Percentiles rank a stretch among this genome's conserved stretches.
Conservation (phyloP, 257 asterid species). For the Marsdenia floribunda region DNA sequence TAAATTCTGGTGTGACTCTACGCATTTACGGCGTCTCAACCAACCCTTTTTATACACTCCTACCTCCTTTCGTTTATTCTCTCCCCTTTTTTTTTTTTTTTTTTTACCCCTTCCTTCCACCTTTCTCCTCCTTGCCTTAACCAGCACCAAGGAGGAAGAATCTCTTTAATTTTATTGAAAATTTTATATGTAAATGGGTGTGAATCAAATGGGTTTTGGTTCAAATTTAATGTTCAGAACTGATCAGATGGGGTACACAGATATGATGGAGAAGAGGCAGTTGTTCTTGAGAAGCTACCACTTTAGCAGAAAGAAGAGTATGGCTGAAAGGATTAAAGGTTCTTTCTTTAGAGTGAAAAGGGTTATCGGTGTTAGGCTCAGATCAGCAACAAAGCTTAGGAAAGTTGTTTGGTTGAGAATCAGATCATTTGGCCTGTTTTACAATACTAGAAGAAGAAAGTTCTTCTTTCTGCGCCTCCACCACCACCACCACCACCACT, state of each 20-base stretch:
- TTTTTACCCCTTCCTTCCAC: too few species aligned
- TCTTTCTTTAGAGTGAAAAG: slow-evolving; percentile 49
- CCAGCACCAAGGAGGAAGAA: neutral
- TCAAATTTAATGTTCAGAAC: slow-evolving; percentile 29
- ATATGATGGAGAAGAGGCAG: slow-evolving; percentile 68
- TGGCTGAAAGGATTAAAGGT: slow-evolving; percentile 41
- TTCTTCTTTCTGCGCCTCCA: slow-evolving; percentile 32
- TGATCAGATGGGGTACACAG: slow-evolving; percentile 33
- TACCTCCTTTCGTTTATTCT: neutral
- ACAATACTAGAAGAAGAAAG: slow-evolving; percentile 33
- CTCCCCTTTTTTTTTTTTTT: neutral
- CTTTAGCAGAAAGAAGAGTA: slow-evolving; percentile 64
- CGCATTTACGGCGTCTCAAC: neutral
- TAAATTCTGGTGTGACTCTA: neutral
- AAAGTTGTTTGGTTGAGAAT: slow-evolving; percentile 52
- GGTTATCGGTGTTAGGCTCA: slow-evolving; percentile 36
- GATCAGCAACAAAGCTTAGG: slow-evolving; percentile 43
- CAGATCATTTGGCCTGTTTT: slow-evolving; percentile 41
- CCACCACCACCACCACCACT: neutral
- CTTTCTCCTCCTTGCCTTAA: neutral
- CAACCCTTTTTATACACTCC: neutral
- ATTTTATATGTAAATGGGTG: slow-evolving; percentile 21
- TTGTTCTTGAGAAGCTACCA: slow-evolving; percentile 82
- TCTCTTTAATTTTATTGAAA: too few species aligned
- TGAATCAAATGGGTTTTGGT: slow-evolving; percentile 19